These are phyloP conservation scores for Aciculoconidium aculeatum DNA, from an alignment of 805 yeast genomes.

Conservation along the genomic window DNA sequence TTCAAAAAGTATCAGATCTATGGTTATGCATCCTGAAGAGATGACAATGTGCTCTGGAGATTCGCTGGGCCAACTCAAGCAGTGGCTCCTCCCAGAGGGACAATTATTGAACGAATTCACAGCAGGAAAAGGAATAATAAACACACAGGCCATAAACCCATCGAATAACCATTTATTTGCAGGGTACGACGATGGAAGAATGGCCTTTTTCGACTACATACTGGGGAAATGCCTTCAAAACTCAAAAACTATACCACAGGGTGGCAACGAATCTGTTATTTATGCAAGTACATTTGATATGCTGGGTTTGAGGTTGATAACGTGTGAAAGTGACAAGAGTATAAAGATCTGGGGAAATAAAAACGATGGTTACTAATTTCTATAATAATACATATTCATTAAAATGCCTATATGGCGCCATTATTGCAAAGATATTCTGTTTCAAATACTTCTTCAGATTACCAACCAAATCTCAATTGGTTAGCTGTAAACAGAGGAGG, in stretches of 20 bases:
- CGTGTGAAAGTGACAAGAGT: conserved; percentile 89
- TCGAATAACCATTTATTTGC: conserved; percentile 60
- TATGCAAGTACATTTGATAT: conserved; percentile 68
- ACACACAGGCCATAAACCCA: conserved; percentile 61
- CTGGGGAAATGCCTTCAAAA: conserved; percentile 60
- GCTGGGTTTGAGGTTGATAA: conserved; percentile 73
- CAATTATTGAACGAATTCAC: conserved; percentile 53
- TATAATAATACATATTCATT: too few species aligned
- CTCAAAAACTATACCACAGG: conserved; percentile 47
- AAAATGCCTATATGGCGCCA: too few species aligned
- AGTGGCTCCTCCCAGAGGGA: conserved; percentile 82
- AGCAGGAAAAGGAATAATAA: conserved; percentile 48
- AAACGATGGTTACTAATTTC: background rate
- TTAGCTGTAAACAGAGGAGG: conserved; percentile 97
- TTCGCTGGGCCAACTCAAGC: conserved; percentile 65
- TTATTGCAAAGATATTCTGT: too few species aligned
- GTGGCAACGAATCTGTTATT: conserved; percentile 69
- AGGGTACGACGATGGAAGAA: conserved; percentile 80
- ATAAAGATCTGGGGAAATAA: conserved; percentile 69
- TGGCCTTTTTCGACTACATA: conserved; percentile 74
- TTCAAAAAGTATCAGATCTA: conserved; percentile 69
- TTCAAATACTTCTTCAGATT: too few species aligned
- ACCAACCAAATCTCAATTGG: conserved; percentile 95
- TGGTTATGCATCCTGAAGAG: conserved; percentile 63
- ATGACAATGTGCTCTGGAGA: conserved; percentile 76